Base-by-base conservation (phyloP, 75 land plant genomes). In the Selaginella tamariscina region DNA sequence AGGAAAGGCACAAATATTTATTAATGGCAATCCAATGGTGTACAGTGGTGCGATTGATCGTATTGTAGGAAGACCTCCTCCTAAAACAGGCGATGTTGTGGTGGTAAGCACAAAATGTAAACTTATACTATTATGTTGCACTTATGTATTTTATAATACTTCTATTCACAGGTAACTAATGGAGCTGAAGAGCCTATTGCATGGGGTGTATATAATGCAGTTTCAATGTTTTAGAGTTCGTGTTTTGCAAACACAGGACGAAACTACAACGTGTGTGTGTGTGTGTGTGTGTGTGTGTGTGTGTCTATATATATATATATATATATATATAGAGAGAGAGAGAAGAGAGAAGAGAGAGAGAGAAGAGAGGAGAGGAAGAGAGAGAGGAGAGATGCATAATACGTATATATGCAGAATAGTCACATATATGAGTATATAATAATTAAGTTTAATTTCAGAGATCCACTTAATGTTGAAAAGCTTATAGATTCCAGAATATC, bases 131-230 rank as follows among this genome's bases (percentile, higher is more conserved):
- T n/a, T n/a, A n/a, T n/a, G n/a, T n/a, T n/a, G n/a, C n/a, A n/a
- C n/a, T n/a, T n/a, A n/a, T n/a, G n/a, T n/a, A n/a, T n/a, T n/a
- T n/a, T n/a, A n/a, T n/a, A n/a, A n/a, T n/a, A n/a, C n/a, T n/a
- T n/a, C n/a, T n/a, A n/a, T n/a, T n/a, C n/a, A n/a, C n/a, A n/a
- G n/a, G n/a, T 93, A 27, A 81, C 90, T 27, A 83, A 93, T 80
- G 96, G 88, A n/a, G 73, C 88, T 20, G 83, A 85, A 57, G 83
- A 84, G 33, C 86, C 96, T 8, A 82, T 93, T 65, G 98, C 84
- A 2, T 93, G 98, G 96, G 98, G 98, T 44, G 67, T 93, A 32
- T 93, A 93, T 73, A 93, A 93, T 76, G 77, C 98, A n/a, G 83
- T 80, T 27, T 89, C 98, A 24, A 93, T 93, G 98, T 93, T 89